Conservation (phyloP, 1,284 basidiomycete genomes). For the Coniferiporia weirii region DNA sequence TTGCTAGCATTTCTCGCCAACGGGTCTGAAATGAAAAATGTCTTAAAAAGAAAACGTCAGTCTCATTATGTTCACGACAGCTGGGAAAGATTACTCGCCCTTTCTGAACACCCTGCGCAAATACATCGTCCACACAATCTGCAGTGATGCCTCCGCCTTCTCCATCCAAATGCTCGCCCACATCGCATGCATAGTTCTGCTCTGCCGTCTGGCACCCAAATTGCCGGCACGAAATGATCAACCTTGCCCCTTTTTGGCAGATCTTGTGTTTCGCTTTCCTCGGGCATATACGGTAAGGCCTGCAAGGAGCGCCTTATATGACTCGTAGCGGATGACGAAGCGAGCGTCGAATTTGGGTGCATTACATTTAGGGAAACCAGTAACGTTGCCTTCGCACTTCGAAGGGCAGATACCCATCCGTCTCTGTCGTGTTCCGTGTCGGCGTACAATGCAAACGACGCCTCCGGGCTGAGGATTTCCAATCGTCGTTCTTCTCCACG, state of each 20-base stretch:
- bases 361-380: constrained; percentile 61
- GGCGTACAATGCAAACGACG: constrained; percentile 72
- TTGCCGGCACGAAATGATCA: constrained; percentile 85
- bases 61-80: neutral
- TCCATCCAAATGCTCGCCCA: constrained; percentile 70
- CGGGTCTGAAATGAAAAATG: constrained; percentile 69
- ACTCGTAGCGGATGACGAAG: constrained; percentile 66
- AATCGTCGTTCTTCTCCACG: constrained; percentile 48
- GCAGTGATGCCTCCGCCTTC: constrained; percentile 85
- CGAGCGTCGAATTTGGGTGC: constrained; percentile 73
- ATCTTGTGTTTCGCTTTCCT: constrained; percentile 35
- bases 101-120: constrained; percentile 77
- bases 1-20: constrained; percentile 46
- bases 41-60: constrained; percentile 37
- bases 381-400: constrained; percentile 67
- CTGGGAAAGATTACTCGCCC: constrained; percentile 40
- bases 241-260: constrained; percentile 50
- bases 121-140: constrained; percentile 85
- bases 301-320: constrained; percentile 68
- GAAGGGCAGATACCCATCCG: constrained; percentile 65
- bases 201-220: constrained; percentile 88
- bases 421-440: constrained; percentile 53
- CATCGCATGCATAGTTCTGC: constrained; percentile 83
- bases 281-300: constrained; percentile 62
- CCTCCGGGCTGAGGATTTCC: constrained; percentile 71